A percentile compares a stretch with the other conserved stretches of the same genome.
Conservation (phyloP, 2,329 filamentous ascomycete species). For the Neophaeococcomyces mojaviensis region DNA sequence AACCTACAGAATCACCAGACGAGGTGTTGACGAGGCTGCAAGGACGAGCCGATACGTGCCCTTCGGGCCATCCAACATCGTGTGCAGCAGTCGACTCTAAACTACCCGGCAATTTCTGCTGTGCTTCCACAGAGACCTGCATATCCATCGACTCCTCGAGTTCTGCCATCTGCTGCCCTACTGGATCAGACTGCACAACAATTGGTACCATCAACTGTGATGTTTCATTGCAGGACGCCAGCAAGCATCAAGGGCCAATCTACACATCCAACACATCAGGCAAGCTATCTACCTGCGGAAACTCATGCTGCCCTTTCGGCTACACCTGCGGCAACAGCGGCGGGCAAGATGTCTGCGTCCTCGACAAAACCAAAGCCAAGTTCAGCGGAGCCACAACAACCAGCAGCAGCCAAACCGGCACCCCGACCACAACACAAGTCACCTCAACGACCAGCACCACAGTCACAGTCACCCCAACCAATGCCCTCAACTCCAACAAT, state of each 20-base stretch:
- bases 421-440: conserved; percentile 12
- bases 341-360: conserved; percentile 18
- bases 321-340: conserved; percentile 31
- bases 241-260: conserved; percentile 30
- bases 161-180: conserved; percentile 41
- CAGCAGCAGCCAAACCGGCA: not conserved
- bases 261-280: conserved; percentile 37
- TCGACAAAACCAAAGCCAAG: conserved; percentile 19
- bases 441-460: conserved; percentile 12
- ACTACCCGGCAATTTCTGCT: conserved; percentile 38
- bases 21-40: conserved; percentile 5
- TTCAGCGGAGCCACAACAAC: too few species aligned
- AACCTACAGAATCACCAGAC: not conserved
- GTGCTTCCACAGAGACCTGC: conserved; percentile 33
- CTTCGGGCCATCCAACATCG: conserved; percentile 12
- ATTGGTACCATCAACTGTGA: conserved; percentile 40
- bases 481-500: conserved; percentile 19
- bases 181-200: conserved; percentile 32
- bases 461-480: conserved; percentile 9
- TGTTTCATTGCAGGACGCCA: conserved; percentile 34
- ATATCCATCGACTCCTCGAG: conserved; percentile 34
- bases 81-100: conserved; percentile 30
- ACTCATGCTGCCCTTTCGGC: conserved; percentile 40
- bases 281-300: conserved; percentile 34
- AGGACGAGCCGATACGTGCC: conserved; percentile 7